Percentiles rank a stretch among this genome's conserved stretches.
These are phyloP conservation scores for Xerophyta viscosa DNA, from an alignment of 106 monocot species.

Conservation along the genomic window DNA sequence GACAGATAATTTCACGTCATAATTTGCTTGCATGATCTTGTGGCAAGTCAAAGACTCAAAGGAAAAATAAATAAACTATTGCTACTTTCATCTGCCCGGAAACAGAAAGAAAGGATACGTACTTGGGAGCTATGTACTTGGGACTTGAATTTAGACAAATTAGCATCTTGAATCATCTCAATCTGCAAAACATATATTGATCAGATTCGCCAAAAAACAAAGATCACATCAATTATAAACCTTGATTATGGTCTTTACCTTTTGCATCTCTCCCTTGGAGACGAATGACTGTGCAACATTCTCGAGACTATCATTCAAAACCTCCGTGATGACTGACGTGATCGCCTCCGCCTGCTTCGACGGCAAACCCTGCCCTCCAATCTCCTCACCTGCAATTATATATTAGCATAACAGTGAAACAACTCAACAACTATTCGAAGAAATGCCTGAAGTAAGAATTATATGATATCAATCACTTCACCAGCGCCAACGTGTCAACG, in stretches of 20 bases:
- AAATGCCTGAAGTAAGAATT: too few relatives aligned
- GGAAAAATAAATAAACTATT: too few relatives aligned
- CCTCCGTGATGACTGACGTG: constrained; percentile 31
- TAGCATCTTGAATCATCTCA: constrained; percentile 9
- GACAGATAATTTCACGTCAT: too few relatives aligned
- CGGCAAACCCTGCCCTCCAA: constrained; percentile 28
- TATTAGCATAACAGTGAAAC: too few relatives aligned
- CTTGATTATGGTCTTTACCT: constrained; percentile 4
- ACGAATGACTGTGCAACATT: constrained; percentile 35
- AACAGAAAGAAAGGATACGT: background rate
- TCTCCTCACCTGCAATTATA: constrained; percentile 19
- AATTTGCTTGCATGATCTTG: too few relatives aligned
- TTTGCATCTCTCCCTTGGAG: constrained; percentile 36
- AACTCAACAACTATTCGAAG: background rate
- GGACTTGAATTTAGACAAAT: constrained; percentile 10
- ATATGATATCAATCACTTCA: background rate
- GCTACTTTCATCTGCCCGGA: background rate
- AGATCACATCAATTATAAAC: background rate
- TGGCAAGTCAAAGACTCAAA: too few relatives aligned
- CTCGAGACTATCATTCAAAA: constrained; percentile 29
- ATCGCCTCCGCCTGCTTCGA: constrained; percentile 43
- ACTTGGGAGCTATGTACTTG: constrained; percentile 12
- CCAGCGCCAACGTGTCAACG: constrained; percentile 32
- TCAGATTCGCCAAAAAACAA: background rate
- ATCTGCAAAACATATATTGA: background rate